Evolutionary conservation across 139 green algal species (phyloP), one percentile per base, ranked within the genome.

Genomic region (Pseudopediastrum boryanum): DNA sequence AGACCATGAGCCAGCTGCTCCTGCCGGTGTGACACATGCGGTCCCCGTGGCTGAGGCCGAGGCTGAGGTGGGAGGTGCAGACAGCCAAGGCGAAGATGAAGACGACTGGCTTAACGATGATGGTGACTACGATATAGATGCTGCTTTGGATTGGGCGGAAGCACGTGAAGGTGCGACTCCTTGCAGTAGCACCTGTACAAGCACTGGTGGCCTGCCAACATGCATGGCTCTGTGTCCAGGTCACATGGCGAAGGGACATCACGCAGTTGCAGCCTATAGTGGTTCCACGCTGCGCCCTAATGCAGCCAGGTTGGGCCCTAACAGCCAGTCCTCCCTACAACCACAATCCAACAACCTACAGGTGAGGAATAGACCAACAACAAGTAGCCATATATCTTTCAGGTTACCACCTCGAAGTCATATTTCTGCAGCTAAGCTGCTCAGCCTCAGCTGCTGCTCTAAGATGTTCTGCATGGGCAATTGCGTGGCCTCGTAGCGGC

Each of bases 81-180:
- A 71, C 10, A 77, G 85, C 9, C 61, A 62, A 23, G 46, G 80
- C 3, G 80, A 84, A 6, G 58, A 81, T 4, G 81, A 80, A 0
- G 87, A 86, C 0, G 84, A 94, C 0, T 70, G 91, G 0, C 82
- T 90, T 2, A 84, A 91, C 2, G 78, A 82, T 2, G 86, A 88
- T 0, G 63, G 85, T 1, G 81, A 92, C 16, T 89, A 93, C 9
- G 87, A 90, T 4, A 25, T 93, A 2, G 85, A 78, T 13, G 83
- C 82, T 3, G 91, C 89, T 0, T 39, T 95, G 38, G 90, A 95
- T 43, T 95, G 89, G 90, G 89, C 86, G 16, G 91, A 96, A 67
- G 79, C 91, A 51, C 79, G 82, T 1, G 92, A 95, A 50, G 87
- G 88, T 93, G 71, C 16, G 82, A 19, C 12, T 31, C 35, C 19